These are phyloP conservation scores for Erodium moschatum DNA, from an alignment of 441 rosid species.

Conservation along the genomic window DNA sequence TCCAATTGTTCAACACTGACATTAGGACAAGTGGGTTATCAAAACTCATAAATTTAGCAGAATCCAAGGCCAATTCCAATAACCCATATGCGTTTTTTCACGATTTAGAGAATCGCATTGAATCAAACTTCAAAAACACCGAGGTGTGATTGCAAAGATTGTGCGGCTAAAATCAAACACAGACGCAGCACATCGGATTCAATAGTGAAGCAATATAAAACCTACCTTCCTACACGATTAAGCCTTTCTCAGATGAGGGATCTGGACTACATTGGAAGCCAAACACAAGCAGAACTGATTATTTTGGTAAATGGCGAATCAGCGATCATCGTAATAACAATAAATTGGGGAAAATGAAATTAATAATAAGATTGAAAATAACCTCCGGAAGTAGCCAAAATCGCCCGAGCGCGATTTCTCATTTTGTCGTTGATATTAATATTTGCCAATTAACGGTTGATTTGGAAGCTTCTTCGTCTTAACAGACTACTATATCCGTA, in stretches of 20 bases:
- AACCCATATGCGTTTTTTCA: background rate
- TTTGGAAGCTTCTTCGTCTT: no score
- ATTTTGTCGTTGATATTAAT: no score
- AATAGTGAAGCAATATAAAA: background rate
- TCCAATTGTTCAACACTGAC: background rate
- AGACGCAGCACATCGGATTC: background rate
- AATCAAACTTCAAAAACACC: background rate
- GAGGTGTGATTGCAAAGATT: background rate
- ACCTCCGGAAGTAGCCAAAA: no score
- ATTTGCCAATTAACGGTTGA: no score
- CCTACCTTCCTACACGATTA: background rate
- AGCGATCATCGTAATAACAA: background rate
- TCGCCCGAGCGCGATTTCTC: no score
- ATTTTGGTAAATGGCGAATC: background rate
- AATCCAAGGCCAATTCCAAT: constrained; percentile 1
- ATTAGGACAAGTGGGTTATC: background rate
- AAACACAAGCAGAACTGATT: background rate
- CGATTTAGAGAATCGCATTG: background rate
- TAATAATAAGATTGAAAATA: no score
- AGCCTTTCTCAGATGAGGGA: background rate
- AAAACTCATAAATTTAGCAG: background rate
- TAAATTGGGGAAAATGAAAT: background rate
- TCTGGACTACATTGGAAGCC: background rate
- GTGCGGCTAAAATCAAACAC: background rate
- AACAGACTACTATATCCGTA: no score